Conservation (phyloP, 148 eudicot species). For the Camellia granthamiana region DNA sequence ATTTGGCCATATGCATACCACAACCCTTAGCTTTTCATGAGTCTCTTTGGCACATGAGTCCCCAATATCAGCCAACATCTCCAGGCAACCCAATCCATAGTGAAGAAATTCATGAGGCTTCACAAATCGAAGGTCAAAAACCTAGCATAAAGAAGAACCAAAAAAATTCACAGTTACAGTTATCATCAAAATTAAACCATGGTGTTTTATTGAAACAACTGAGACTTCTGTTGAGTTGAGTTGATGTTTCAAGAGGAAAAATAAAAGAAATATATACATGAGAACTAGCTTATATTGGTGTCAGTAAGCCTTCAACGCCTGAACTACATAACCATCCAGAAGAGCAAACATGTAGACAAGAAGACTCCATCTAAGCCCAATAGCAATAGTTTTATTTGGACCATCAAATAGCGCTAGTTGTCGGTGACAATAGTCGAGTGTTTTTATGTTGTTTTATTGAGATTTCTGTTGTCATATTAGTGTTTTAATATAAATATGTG, state of each 20-base stretch:
- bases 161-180: not conserved
- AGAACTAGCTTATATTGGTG: not conserved
- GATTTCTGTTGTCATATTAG: too few relatives aligned
- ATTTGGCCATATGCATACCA: conserved; percentile 44
- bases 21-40: conserved; percentile 69
- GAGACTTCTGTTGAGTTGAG: not conserved
- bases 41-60: conserved; percentile 64
- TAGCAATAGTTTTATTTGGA: too few relatives aligned
- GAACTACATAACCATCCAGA: too few relatives aligned
- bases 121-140: conserved; percentile 65
- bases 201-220: not conserved
- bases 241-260: not conserved
- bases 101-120: conserved; percentile 77
- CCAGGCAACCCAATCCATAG: conserved; percentile 79
- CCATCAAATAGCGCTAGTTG: too few relatives aligned
- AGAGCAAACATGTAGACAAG: too few relatives aligned
- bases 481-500: too few relatives aligned
- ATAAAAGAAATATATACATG: not conserved
- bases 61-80: conserved; percentile 63
- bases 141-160: conserved; percentile 40
- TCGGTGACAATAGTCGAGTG: too few relatives aligned
- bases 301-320: too few relatives aligned
- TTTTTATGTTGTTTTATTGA: too few relatives aligned
- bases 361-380: too few relatives aligned
- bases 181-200: not conserved